A percentile compares a stretch with the other conserved stretches of the same genome.
phyloP scores from a whole-genome alignment of 2,329 filamentous ascomycete genomes.

The Hypoxylon rubiginosum region DNA sequence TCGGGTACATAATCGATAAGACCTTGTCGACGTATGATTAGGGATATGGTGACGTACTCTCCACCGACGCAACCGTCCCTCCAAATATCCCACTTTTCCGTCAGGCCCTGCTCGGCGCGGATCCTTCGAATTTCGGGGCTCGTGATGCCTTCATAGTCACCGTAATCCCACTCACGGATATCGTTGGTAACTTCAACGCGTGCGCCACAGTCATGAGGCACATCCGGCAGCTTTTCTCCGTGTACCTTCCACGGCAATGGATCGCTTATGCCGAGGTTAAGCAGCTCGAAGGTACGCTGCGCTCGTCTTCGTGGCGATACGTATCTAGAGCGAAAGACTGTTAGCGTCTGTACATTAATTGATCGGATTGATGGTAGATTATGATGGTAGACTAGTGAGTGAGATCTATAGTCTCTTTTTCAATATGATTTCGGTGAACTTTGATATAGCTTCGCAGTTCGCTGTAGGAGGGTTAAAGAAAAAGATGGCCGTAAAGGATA shows the following conservation, averaged over 20 bases:
- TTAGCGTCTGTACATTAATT: background rate
- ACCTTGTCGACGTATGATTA: background rate
- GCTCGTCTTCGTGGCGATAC: slow-evolving; percentile 89
- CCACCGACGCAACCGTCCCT: slow-evolving; percentile 87
- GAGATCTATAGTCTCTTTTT: background rate
- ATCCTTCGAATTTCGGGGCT: slow-evolving; percentile 74
- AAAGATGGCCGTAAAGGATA: background rate
- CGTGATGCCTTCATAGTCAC: slow-evolving; percentile 86
- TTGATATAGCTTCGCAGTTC: no score
- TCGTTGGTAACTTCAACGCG: slow-evolving; percentile 76
- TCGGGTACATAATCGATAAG: background rate
- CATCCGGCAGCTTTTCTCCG: slow-evolving; percentile 53
- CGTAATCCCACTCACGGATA: slow-evolving; percentile 90
- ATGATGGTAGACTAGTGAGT: no score
- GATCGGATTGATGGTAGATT: background rate
- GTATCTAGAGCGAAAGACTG: slow-evolving; percentile 65
- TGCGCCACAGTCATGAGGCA: slow-evolving; percentile 66
- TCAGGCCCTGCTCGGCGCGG: slow-evolving; percentile 68
- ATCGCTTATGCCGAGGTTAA: slow-evolving; percentile 78
- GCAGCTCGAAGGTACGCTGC: slow-evolving; percentile 89
- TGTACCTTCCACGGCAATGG: slow-evolving; percentile 77
- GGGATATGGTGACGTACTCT: slow-evolving; percentile 69
- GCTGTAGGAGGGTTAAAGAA: no score
- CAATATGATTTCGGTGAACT: background rate
- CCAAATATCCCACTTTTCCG: slow-evolving; percentile 85